Evolutionary conservation across 2,329 filamentous ascomycete genomes (phyloP).

Genomic region (Trichocomaceae sp.): DNA sequence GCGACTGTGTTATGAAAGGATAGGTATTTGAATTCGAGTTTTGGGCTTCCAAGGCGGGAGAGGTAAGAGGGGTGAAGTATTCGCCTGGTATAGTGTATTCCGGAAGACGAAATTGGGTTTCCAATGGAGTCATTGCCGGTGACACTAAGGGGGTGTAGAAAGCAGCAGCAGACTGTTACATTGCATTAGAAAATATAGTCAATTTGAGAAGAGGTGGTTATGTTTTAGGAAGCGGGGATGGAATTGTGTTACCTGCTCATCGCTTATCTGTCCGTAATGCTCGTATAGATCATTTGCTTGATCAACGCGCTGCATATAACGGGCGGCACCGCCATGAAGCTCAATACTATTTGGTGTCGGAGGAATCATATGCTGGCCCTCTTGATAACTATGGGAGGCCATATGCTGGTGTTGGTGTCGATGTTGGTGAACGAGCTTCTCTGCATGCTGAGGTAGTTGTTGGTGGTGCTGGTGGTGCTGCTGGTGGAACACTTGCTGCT

Average conservation of each 20-base stretch:
- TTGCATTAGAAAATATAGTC: constrained; percentile 14
- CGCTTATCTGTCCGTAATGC: constrained; percentile 36
- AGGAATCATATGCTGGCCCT: constrained; percentile 34
- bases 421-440: constrained; percentile 19
- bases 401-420: constrained; percentile 18
- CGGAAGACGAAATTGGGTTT: constrained; percentile 41
- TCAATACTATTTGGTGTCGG: constrained; percentile 46
- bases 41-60: constrained; percentile 45
- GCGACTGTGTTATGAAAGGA: constrained; percentile 29
- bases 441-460: constrained; percentile 22
- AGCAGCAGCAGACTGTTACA: constrained; percentile 34
- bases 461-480: constrained; percentile 17
- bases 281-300: constrained; percentile 38
- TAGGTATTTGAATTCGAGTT: constrained; percentile 31
- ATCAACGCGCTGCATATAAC: constrained; percentile 36
- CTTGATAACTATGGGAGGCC: constrained; percentile 24
- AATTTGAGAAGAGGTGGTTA: neutral
- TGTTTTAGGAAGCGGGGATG: neutral
- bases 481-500: constrained; percentile 25
- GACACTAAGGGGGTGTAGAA: constrained; percentile 46
- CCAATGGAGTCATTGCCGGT: constrained; percentile 45
- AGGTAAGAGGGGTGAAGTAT: constrained; percentile 46
- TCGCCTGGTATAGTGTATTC: constrained; percentile 45
- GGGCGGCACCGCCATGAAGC: constrained; percentile 38
- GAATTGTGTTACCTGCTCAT: constrained; percentile 35